Conservation (phyloP, 23 red algal species). For the Gracilaria domingensis region DNA sequence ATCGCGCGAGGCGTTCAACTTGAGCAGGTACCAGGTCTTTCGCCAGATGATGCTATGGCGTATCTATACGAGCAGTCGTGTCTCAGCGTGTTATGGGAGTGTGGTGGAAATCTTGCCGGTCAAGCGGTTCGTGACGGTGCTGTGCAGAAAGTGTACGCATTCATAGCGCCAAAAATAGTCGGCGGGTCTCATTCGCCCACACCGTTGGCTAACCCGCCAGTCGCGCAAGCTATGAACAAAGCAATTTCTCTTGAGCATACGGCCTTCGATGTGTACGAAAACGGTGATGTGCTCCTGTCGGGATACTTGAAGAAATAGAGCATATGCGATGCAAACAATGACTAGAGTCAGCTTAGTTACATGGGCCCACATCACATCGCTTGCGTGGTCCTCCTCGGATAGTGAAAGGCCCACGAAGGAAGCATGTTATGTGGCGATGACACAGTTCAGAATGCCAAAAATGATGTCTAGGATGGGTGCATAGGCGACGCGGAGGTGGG, state of each 20-base stretch:
- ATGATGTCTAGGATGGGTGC: too few species aligned
- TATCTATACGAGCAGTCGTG: slow-evolving; percentile 68
- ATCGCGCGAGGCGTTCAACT: slow-evolving; percentile 54
- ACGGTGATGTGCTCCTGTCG: slow-evolving; percentile 57
- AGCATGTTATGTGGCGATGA: too few species aligned
- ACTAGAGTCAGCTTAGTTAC: not conserved
- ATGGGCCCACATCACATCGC: not conserved
- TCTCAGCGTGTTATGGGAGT: slow-evolving; percentile 93
- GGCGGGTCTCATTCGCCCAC: slow-evolving; percentile 60
- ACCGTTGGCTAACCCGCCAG: slow-evolving; percentile 17
- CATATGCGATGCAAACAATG: not conserved
- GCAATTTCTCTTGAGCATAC: slow-evolving; percentile 32
- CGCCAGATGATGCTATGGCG: slow-evolving; percentile 50
- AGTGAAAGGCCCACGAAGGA: too few species aligned
- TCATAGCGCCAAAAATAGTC: slow-evolving; percentile 93
- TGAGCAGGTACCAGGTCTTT: slow-evolving; percentile 43
- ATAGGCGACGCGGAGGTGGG: too few species aligned
- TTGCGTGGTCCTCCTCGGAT: not conserved
- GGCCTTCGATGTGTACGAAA: slow-evolving; percentile 34
- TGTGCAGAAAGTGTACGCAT: slow-evolving; percentile 88
- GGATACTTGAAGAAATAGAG: slow-evolving; percentile 41
- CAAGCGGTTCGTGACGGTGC: slow-evolving; percentile 66
- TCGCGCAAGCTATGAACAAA: slow-evolving; percentile 39
- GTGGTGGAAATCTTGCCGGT: slow-evolving; percentile 83
- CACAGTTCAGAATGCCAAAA: too few species aligned